A percentile compares a stretch with the other conserved stretches of the same genome.
Conservation (phyloP, 2,329 filamentous ascomycete species). For the Leptographium galeiforme region DNA sequence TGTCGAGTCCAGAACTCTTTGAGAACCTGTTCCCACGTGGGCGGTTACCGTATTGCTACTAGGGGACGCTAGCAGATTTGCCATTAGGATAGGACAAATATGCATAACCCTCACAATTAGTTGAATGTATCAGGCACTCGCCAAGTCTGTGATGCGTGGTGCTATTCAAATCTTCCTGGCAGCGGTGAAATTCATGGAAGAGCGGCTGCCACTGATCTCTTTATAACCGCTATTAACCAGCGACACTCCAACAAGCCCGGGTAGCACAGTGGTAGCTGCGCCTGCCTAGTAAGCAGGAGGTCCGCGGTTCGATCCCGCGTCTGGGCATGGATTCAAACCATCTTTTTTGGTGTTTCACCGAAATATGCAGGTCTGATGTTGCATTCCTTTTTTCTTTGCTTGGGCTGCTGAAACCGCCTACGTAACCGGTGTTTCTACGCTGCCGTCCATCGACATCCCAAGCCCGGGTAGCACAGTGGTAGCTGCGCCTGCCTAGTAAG, state of each 20-base stretch:
- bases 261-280: slow-evolving; percentile 13
- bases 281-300: slow-evolving; percentile 14
- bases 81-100: too few relatives aligned
- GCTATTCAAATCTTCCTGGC: too few relatives aligned
- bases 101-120: too few relatives aligned
- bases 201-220: background rate
- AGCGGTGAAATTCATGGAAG: background rate
- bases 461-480: slow-evolving; percentile 1
- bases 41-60: too few relatives aligned
- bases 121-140: too few relatives aligned
- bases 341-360: background rate
- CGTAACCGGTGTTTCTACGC: background rate
- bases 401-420: background rate
- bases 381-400: background rate
- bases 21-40: too few relatives aligned
- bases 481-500: background rate
- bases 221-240: background rate
- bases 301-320: slow-evolving; percentile 13
- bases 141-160: too few relatives aligned
- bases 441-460: background rate
- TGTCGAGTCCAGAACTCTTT: background rate
- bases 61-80: too few relatives aligned
- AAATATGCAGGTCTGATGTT: too few relatives aligned
- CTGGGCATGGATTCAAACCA: slow-evolving; percentile 6
- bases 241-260: slow-evolving; percentile 5